Evolutionary conservation across 805 yeast species (phyloP), one percentile per base, ranked within the genome.

Genomic region (Yarrowia porcina): DNA sequence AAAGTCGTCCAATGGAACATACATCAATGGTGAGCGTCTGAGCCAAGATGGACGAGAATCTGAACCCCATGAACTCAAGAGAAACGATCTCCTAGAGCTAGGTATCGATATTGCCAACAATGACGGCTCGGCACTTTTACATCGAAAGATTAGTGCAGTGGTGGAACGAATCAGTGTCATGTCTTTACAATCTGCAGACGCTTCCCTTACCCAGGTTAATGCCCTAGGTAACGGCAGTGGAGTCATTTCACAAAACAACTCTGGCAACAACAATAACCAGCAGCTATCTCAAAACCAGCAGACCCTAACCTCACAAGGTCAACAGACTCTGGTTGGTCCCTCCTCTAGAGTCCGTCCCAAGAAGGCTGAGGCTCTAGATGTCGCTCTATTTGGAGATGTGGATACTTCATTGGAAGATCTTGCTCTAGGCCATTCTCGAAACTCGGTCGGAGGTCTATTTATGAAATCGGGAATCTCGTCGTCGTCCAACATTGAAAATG

Each of bases 1-100:
- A 70, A 90, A 91, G 64, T 88, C 96, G 2, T 88, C 97, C 23
- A 94, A 94, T 74, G 99, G 99, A 10, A 93, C 99, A 0, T 96
- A 88, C 73, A 83, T 94, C 54, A 94, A 94, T 73, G 89, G 86
- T 33, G 79, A 76, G 42, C 85, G 91, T 66, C 79, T 94, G 11
- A 82, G 83, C 41, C 76, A 80, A 15, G 89, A 85, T 39, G 80
- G 79, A 64, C 86, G 83, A 39, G 87, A 84, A 45, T 69, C 74
- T 36, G 79, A 75, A 63, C 79, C 80, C 18, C 83, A 82, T 20
- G 89, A 86, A 67, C 74, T 94, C 56, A 80, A 84, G 63, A 79
- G 85, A n/a, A 92, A 89, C 25, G 99, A 94, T 74, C 79, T 83
- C n/a, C 80, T 94, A n/a, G 96, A 93, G 69, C 77, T 94, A 62